Evolutionary conservation across 805 yeast species (phyloP).

Genomic region (Cyberlindnera saturnus): DNA sequence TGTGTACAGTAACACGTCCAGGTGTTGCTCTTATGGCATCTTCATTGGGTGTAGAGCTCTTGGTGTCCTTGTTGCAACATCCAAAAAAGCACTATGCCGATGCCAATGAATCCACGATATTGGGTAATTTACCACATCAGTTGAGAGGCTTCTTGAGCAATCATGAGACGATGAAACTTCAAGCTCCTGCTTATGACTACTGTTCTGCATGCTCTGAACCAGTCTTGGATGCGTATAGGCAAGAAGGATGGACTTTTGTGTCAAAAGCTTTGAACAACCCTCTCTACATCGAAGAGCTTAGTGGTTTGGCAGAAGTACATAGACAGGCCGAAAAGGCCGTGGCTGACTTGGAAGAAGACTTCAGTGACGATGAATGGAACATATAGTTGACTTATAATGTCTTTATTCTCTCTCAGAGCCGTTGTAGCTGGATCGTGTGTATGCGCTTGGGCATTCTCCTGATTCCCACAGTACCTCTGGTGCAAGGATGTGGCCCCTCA

Average conservation of each 20-base stretch:
- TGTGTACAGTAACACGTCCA: conserved; percentile 98
- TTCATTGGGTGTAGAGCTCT: conserved; percentile 76
- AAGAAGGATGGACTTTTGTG: conserved; percentile 78
- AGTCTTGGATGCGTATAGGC: conserved; percentile 46
- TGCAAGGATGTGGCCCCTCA: too few species aligned
- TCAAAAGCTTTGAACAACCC: conserved; percentile 59
- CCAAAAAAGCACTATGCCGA: conserved; percentile 35
- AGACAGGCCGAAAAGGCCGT: conserved; percentile 50
- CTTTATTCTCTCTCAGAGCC: not conserved
- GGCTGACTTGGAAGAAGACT: conserved; percentile 21
- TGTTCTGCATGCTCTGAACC: conserved; percentile 83
- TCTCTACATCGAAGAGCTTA: conserved; percentile 62
- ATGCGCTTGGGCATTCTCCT: too few species aligned
- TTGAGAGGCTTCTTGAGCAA: conserved; percentile 76
- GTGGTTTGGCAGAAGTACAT: conserved; percentile 76
- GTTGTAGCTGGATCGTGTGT: not conserved
- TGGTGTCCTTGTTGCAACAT: conserved; percentile 71
- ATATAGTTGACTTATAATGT: not conserved
- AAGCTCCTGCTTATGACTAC: conserved; percentile 64
- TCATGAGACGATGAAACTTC: conserved; percentile 57
- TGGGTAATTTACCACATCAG: conserved; percentile 86
- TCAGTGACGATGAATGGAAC: conserved; percentile 21
- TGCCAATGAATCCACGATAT: conserved; percentile 27
- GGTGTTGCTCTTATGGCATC: conserved; percentile 91
- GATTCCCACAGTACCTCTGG: too few species aligned